Evolutionary conservation across 2,329 filamentous ascomycete species (phyloP).

Genomic region (Leptographium radiaticola): DNA sequence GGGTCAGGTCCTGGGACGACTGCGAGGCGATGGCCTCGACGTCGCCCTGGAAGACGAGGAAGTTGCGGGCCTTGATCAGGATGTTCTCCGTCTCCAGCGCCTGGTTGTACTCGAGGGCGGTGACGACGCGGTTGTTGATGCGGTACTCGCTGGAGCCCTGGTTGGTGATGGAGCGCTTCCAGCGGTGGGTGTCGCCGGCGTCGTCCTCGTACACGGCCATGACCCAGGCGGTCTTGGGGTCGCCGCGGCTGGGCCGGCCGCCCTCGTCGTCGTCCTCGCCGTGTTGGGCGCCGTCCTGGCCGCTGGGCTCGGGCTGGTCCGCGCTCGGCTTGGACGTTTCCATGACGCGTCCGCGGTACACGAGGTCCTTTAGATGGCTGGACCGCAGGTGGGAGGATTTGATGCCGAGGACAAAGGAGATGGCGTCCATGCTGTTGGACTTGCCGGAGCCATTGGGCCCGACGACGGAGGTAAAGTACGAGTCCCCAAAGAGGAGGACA

Average conservation of each 20-base stretch:
- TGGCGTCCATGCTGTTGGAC: conserved; percentile 98
- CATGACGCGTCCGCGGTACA: conserved; percentile 89
- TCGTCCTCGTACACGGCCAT: conserved; percentile 99
- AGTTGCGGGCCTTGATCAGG: conserved; percentile 93
- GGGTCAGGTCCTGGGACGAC: conserved; percentile 83
- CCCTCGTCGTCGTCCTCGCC: conserved; percentile 50
- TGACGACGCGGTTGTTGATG: conserved; percentile 86
- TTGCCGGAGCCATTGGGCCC: conserved; percentile 99
- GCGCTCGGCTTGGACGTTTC: conserved; percentile 88
- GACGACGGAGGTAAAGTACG: conserved; percentile 98
- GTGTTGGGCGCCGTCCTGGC: conserved; percentile 45
- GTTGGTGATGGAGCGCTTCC: conserved; percentile 89
- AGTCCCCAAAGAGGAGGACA: conserved; percentile 86
- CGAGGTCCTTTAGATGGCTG: conserved; percentile 81
- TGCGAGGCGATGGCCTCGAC: conserved; percentile 95
- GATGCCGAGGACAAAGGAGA: conserved; percentile 96
- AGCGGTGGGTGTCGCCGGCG: conserved; percentile 83
- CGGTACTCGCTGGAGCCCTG: conserved; percentile 87
- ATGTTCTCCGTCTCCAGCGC: conserved; percentile 90
- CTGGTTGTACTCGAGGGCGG: conserved; percentile 85
- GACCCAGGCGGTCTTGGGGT: conserved; percentile 94
- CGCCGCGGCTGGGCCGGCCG: conserved; percentile 55
- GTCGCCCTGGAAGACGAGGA: conserved; percentile 95
- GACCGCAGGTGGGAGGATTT: conserved; percentile 97
- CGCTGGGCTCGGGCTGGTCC: conserved; percentile 50